phyloP scores from a whole-genome alignment of 176 grass and related monocot species.

The Zoysia japonica region DNA sequence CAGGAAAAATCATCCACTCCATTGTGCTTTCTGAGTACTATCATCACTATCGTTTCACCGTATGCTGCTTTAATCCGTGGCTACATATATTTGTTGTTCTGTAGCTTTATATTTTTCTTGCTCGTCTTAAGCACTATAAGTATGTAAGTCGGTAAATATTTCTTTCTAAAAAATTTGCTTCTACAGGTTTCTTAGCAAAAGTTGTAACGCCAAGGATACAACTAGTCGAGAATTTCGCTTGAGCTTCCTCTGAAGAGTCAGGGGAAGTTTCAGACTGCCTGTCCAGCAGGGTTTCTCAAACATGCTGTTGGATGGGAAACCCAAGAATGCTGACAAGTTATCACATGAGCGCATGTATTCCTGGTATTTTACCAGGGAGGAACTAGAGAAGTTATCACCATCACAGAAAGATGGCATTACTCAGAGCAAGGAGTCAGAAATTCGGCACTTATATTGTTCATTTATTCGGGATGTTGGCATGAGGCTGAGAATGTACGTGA shows the following conservation, averaged over 20 bases:
- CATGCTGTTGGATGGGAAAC: conserved; percentile 41
- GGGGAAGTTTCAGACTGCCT: conserved; percentile 10
- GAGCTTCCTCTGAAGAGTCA: conserved; percentile 12
- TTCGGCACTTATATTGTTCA: conserved; percentile 65
- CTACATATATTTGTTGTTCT: background rate
- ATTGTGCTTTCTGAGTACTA: background rate
- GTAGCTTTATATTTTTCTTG: background rate
- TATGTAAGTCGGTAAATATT: background rate
- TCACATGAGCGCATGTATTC: conserved; percentile 41
- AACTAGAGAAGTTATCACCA: conserved; percentile 62
- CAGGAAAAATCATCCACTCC: background rate
- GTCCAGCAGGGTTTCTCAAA: conserved; percentile 24
- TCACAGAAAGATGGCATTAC: conserved; percentile 75
- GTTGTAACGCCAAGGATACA: conserved; percentile 2
- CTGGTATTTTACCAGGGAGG: conserved; percentile 68
- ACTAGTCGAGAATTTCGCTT: background rate
- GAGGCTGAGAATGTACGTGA: conserved; percentile 65
- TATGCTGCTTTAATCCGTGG: background rate
- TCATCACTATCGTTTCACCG: background rate
- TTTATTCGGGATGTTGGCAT: conserved; percentile 70
- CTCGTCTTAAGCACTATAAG: conserved; percentile 1
- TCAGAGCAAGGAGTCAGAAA: conserved; percentile 54
- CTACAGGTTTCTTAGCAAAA: conserved; percentile 9
- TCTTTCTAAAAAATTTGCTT: conserved; percentile 1
- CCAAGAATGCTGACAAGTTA: conserved; percentile 18